Conservation (phyloP, 352 stramenopile genomes). For the Phytophthora sansomeana region DNA sequence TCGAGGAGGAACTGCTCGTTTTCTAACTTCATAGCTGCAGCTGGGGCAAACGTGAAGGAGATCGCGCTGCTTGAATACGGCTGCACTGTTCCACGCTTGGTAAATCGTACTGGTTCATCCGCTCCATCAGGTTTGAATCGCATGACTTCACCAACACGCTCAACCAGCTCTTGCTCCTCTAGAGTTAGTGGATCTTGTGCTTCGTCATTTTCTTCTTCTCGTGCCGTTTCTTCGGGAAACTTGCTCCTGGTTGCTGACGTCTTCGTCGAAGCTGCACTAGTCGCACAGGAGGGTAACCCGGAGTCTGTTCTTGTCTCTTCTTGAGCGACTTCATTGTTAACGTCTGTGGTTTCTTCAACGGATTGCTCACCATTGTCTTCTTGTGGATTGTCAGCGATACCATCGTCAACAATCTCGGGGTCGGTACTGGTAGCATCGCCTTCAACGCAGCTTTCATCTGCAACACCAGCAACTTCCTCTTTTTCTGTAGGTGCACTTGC, state of each 20-base stretch:
- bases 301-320: neutral
- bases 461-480: neutral
- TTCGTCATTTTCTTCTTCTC: neutral
- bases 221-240: neutral
- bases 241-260: neutral
- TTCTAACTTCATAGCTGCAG: conserved; percentile 43
- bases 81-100: conserved; percentile 46
- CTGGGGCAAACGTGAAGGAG: conserved; percentile 69
- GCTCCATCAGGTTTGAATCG: conserved; percentile 52
- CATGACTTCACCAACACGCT: conserved; percentile 34
- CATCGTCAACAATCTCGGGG: neutral
- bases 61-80: conserved; percentile 59
- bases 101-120: conserved; percentile 52
- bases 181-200: conserved; percentile 21
- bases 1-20: conserved; percentile 47
- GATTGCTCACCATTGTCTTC: conserved; percentile 6
- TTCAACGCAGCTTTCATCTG: neutral
- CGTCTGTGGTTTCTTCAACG: neutral
- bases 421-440: neutral
- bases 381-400: conserved; percentile 14
- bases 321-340: neutral
- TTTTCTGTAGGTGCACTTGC: neutral
- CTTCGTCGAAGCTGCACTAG: conserved; percentile 15
- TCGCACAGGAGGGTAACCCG: neutral
- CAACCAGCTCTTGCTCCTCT: conserved; percentile 48